Percentiles rank a stretch among this genome's conserved stretches.
Evolutionary conservation across 345 rosid species (phyloP).

Genomic region (Excoecaria agallocha): DNA sequence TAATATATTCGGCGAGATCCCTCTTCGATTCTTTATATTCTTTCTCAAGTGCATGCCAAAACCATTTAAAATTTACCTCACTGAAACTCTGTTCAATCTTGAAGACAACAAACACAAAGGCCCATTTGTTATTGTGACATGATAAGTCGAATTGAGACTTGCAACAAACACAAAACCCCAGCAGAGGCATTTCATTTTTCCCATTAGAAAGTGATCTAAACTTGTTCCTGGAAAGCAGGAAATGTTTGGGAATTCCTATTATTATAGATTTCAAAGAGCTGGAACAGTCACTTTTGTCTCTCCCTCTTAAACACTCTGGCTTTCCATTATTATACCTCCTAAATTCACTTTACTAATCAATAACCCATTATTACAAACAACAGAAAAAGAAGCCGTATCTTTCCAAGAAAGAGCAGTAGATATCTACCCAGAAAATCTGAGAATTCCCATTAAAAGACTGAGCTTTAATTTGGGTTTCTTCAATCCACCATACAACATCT

Average conservation of each 20-base stretch:
- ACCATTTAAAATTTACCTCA: conserved; percentile 49
- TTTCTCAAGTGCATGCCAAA: conserved; percentile 48
- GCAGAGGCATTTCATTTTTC: conserved; percentile 23
- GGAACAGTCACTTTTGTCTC: conserved; percentile 25
- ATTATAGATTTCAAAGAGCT: conserved; percentile 20
- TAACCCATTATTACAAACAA: conserved; percentile 56
- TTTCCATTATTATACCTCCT: conserved; percentile 28
- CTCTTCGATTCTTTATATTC: conserved; percentile 54
- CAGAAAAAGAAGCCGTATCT: conserved; percentile 53
- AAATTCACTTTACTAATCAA: conserved; percentile 26
- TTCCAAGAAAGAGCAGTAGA: conserved; percentile 9
- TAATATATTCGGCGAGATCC: no score
- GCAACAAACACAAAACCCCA: conserved; percentile 32
- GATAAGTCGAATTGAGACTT: conserved; percentile 35
- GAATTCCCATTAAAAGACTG: conserved; percentile 2
- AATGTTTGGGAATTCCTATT: conserved; percentile 28
- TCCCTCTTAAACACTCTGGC: conserved; percentile 28
- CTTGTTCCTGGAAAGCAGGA: conserved; percentile 32
- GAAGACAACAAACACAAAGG: conserved; percentile 38
- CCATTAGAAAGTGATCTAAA: conserved; percentile 34
- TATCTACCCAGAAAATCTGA: conserved; percentile 12
- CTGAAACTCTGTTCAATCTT: conserved; percentile 49
- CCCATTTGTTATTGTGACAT: conserved; percentile 44
- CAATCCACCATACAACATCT: not conserved
- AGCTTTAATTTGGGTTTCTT: not conserved